Base-by-base conservation (phyloP, 176 grass and related monocot species). In the Saccharum spontaneum region DNA sequence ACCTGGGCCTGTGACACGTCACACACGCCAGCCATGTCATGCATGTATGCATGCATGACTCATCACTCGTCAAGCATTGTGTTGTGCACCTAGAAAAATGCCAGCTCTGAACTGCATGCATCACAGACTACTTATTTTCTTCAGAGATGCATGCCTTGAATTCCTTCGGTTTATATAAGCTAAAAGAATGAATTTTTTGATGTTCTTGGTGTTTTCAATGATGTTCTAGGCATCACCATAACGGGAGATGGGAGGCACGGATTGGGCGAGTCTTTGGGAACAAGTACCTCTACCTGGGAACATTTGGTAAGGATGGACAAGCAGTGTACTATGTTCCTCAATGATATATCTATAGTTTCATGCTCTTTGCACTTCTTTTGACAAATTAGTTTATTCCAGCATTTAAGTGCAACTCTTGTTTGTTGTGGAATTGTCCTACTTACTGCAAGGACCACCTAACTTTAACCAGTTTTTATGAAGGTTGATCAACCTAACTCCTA, bases 261-360 rank as follows among this genome's bases (percentile, higher is more conserved):
- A 94, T 96, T 64, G 94, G 97, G 57, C 71, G 91, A 61, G 93
- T 94, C 34, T 80, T 91, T 28, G 94, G 97, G 36, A 96, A 94
- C 81, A 99, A 99, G 75, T 99, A 99, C 78, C 91, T 96, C 63
- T 98, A 95, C 71, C 33, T 98, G 57, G 96, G 96, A 75, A 98
- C 96, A 70, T 98, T 93, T 64, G 81, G 96, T 98, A 91, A 26
- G 78, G 28, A 38, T 78, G 33, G 20, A 62, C 59, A 62, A 26
- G 52, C 52, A 55, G 34, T 64, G 88, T 43, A 62, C 60, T 49
- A 57, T 69, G 4, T 30, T 28, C 26, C 26, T 45, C 74, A 11
- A 49, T 49, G 34, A 12, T 20, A 55, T 13, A 55, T 14, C 16
- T 50, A 49, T 48, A 62, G 75, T 13, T 52, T 23, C 88, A 83